Base-by-base conservation (phyloP, 441 rosid species). In the Flueggea neowawraea region DNA sequence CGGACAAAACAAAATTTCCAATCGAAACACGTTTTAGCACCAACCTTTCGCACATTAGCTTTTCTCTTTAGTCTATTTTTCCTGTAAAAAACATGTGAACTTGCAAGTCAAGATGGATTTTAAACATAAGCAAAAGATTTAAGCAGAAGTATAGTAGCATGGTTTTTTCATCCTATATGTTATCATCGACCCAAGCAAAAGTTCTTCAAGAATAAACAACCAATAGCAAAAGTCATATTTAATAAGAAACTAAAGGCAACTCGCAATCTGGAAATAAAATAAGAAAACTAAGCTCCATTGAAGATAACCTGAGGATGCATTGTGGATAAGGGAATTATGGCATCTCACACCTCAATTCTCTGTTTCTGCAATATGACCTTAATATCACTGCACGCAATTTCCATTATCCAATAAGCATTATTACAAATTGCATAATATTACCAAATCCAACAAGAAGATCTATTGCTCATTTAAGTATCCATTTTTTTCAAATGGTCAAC, bases 311-410 rank as follows among this genome's bases (percentile, higher is more conserved):
- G 92, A 0, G 97, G 95, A 80, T 93, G 98, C 57, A 75, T 76
- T 0, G 98, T 90, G 6, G 97, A 86, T 78, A 93, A 61, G 50
- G 96, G 98, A 71, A 93, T 90, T 82, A 96, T 82, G 12, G 98
- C 96, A 60, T 93, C 96, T 12, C 97, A 83, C 5, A 93, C 97
- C 77, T 90, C 98, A 16, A 93, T 83, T 93, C 64, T 90, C 97
- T 13, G 97, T 79, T 78, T 90, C 90, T 15, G 92, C 95, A 69
- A 90, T 93, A 64, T 93, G 96, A 65, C 97, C 98, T 51, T 97
- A 97, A 79, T 93, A 93, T 96, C 98, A 93, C 98, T 89, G 9
- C 28, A 70, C 65, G 31, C 8, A 63, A 54, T 50, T 62, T n/a
- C 57, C 59, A 73, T 1, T 31, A 57, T 48, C 41, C 63, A 39